These are phyloP conservation scores for Candida andamanensis DNA, from an alignment of 805 yeast genomes.

Conservation along the genomic window DNA sequence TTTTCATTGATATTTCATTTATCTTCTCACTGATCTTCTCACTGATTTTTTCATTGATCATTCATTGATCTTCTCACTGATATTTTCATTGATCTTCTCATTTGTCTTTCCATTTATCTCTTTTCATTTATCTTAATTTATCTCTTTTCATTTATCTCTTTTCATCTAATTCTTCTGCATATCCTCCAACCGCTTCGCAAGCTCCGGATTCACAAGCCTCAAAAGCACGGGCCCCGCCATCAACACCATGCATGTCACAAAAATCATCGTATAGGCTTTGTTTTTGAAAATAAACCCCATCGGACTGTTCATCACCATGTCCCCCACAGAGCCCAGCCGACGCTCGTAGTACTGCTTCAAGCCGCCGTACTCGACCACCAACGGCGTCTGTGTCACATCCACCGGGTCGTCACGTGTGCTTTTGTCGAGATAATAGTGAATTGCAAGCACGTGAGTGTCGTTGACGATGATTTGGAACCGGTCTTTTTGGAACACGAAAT, in stretches of 20 bases:
- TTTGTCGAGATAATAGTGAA: slow-evolving; percentile 16
- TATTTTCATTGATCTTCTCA: too few species aligned
- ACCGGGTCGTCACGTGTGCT: not conserved
- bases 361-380: slow-evolving; percentile 9
- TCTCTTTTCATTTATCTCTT: too few species aligned
- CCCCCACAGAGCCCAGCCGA: slow-evolving; percentile 23
- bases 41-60: too few species aligned
- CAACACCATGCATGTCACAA: slow-evolving; percentile 21
- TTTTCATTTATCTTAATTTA: too few species aligned
- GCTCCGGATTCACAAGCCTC: slow-evolving; percentile 29
- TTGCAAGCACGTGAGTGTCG: slow-evolving; percentile 18
- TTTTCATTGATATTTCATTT: too few species aligned
- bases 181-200: slow-evolving; percentile 28
- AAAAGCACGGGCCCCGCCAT: slow-evolving; percentile 30
- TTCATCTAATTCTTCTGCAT: slow-evolving; percentile 11
- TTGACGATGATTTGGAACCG: slow-evolving; percentile 24
- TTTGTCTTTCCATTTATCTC: too few species aligned
- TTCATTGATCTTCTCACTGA: too few species aligned
- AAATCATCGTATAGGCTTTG: slow-evolving; percentile 29
- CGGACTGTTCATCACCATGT: slow-evolving; percentile 35
- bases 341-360: slow-evolving; percentile 32
- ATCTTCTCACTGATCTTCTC: too few species aligned
- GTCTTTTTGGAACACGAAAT: slow-evolving; percentile 22
- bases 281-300: slow-evolving; percentile 37
- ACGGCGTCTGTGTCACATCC: slow-evolving; percentile 1